Base-by-base conservation (phyloP, 768 basidiomycete genomes). In the Naganishia kalamii region DNA sequence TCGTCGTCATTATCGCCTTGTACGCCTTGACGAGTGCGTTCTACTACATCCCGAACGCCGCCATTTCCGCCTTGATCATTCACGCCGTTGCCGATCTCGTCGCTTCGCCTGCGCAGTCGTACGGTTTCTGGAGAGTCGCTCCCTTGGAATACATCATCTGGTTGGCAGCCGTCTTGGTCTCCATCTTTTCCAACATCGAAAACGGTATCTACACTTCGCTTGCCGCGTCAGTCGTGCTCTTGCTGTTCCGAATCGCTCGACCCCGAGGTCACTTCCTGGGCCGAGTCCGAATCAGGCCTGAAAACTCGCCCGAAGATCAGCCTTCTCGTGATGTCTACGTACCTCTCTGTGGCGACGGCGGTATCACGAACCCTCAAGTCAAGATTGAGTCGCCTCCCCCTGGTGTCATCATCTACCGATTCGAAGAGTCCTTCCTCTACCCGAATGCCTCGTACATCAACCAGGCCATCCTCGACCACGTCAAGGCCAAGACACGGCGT, bases 1-100 rank as follows among this genome's bases (percentile, higher is more conserved):
- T 94, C 40, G 86, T 93, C 48, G 94, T 98, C 70, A 83, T 98
- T 63, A 87, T 97, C 65, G 92, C 96, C 0, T 80, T 99, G 10
- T 99, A 99, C 76, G 94, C 92, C 41, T 83, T 98, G 44, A 94
- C 94, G 0, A 85, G 86, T 25, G 91, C 92, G 40, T 94, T 93
- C 84, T 91, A 83, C 81, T 94, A 70, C 66, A 81, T 82, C 57
- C 80, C 80, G 32, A 79, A 75, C 63, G 80, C 80, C 19, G 71
- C 82, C 29, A 83, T 98, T n/a, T 87, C 90, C 12, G 94, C 93
- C 33, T 84, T 97, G 69, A 94, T 98, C 75, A 94, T 97, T 70
- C 92, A 94, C 74, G 90, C 90, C 41, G 90, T 93, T 19, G 77
- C 77, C 32, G 81, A 82, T 68, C 73, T 99, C 54, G 88, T 99